Evolutionary conservation across 2,329 filamentous ascomycete genomes (phyloP), one percentile per base, ranked within the genome.

Genomic region (Pestalotiopsis sp.): DNA sequence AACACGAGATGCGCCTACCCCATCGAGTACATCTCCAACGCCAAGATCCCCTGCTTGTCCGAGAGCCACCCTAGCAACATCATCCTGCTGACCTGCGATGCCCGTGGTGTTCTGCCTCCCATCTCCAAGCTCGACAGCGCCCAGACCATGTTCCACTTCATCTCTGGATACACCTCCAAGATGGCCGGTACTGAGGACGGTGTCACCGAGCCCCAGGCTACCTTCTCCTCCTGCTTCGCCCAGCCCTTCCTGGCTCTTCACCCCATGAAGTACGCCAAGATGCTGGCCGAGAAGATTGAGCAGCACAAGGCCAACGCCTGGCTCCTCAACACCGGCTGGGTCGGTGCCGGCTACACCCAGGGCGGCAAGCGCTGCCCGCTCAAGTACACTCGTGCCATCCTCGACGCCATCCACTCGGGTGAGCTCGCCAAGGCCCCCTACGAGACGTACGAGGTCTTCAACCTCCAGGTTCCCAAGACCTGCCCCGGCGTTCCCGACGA

Each of bases 141-240:
- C 78, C 96, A 98, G 86, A 97, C 94, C 82, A 98, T 99, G 95
- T 99, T 98, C 92, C 96, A 99, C 89, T 99, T 99, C 91, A 99
- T 99, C 84, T 97, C 94, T 20, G 96, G 96, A 76, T 99, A 99
- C 89, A 99, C 96, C 73, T 98, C 95, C 80, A 99, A 99, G 91
- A 99, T 99, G 96, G 96, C 96, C 73, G 96, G 96, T 78, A 99
- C 96, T 41, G 96, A 99, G 86, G 94, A 98, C 74, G 96, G 96
- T 78, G 91, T 99, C 73, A 97, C 93, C 11, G 96, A 99, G 85
- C 96, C 96, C 73, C 94, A 98, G 85, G 96, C 96, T 27, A 99
- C 96, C 78, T 99, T 99, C 91, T 98, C 95, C 31, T 97, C 95
- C 66, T 99, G 96, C 90, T 99, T 99, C 84, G 96, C 96, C 68